Evolutionary conservation across 768 basidiomycete species (phyloP), one percentile per base, ranked within the genome.

Genomic region (Chalciporus sphaerocephalus): DNA sequence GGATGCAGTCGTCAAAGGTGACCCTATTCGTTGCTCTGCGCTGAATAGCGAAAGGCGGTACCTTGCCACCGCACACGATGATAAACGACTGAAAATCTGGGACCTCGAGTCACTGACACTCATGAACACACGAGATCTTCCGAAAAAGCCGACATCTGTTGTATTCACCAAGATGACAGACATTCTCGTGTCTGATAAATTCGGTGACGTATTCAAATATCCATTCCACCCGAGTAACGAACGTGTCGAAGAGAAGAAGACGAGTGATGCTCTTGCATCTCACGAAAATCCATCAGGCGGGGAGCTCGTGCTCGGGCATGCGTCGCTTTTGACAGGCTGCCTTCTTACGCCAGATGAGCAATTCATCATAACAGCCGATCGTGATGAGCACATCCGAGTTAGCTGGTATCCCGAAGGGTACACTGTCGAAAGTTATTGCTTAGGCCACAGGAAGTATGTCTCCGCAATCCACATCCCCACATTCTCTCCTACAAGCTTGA

Each of bases 351-450:
- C 65, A 0, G 83, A 89, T 57, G 81, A 84, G 54, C 75, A 74
- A 42, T 83, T 75, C 59, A 83, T 99, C 57, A 76, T 97, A 52
- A 92, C 92, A 0, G 86, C 91, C 0, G 96, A 98, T 60, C 71
- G 96, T 36, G 96, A 99, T 59, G 96, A 98, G 61, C 96, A 98
- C 60, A 86, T 99, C 40, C 76, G 96, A 43, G 78, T 95, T 13
- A 93, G 89, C 57, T 80, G 88, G 79, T 98, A 78, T 59, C 96
- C 96, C 0, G 73, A 86, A 43, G 89, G 92, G 15, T 87, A 85
- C 54, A 78, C 78, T 35, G 87, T 97, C 50, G 92, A 97, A 63
- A 80, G 76, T 51, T 97, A 82, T 63, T 87, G 93, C 51, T 74
- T 94, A 21, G 92, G 93, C 15, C 88, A 93, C 58, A 73, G 73